Conservation (phyloP, 2,329 filamentous ascomycete genomes). For the Dothistroma pini region DNA sequence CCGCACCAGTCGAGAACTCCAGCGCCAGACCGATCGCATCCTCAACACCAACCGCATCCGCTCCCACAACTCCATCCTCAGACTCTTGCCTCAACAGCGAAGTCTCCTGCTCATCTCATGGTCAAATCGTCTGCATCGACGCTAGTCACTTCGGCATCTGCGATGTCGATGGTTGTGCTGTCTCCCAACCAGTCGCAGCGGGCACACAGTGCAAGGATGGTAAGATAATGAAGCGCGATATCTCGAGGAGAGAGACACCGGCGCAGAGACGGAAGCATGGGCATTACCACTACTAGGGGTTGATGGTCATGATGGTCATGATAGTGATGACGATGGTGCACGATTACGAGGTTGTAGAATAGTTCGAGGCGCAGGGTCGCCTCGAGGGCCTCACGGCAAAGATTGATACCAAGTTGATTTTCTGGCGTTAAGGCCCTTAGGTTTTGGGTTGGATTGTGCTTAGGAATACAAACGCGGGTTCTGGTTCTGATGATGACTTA, state of each 20-base stretch:
- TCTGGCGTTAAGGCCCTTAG: too few species aligned
- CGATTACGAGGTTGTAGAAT: background rate
- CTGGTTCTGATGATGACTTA: too few species aligned
- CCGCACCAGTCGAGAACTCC: conserved; percentile 2
- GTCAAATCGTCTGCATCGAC: conserved; percentile 44
- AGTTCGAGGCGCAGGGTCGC: too few species aligned
- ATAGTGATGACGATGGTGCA: background rate
- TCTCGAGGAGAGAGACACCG: background rate
- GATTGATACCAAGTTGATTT: too few species aligned
- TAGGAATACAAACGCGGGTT: too few species aligned
- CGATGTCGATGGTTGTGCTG: conserved; percentile 40
- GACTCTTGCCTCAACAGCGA: conserved; percentile 24
- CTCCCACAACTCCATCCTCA: background rate
- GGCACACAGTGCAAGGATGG: conserved; percentile 43
- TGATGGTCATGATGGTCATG: background rate
- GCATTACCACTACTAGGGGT: background rate
- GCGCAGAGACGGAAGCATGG: conserved; percentile 8
- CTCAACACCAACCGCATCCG: conserved; percentile 1
- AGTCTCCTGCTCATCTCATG: conserved; percentile 40
- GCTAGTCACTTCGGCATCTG: conserved; percentile 43
- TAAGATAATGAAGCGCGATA: conserved; percentile 24
- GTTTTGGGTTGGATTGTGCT: too few species aligned
- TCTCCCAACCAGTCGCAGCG: conserved; percentile 39
- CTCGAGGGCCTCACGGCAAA: too few species aligned
- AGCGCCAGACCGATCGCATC: background rate